These are phyloP conservation scores for Bassia scoparia DNA, from an alignment of 148 eudicot genomes.

Conservation along the genomic window DNA sequence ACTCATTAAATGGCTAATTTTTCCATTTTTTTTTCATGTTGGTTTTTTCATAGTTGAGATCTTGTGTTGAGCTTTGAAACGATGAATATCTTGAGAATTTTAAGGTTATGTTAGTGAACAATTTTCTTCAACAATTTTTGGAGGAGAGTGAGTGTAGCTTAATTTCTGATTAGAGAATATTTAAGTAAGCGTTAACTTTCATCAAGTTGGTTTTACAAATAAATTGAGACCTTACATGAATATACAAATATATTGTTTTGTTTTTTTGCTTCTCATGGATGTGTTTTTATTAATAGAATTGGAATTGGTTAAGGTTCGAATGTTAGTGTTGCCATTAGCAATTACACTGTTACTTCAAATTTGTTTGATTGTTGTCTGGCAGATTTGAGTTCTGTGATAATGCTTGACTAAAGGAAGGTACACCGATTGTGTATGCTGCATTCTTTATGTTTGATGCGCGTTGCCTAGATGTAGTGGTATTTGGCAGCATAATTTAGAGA, in stretches of 20 bases:
- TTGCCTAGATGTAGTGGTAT: no score
- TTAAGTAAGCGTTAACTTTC: not conserved
- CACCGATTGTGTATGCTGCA: no score
- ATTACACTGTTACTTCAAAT: no score
- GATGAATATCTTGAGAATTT: not conserved
- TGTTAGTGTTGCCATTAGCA: no score
- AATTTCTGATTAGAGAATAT: not conserved
- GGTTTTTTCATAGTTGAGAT: not conserved
- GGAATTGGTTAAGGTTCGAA: no score
- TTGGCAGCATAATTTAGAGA: no score
- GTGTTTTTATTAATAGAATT: no score
- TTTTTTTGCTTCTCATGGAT: not conserved
- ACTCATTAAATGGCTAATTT: not conserved
- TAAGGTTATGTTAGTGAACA: not conserved
- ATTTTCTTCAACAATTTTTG: not conserved
- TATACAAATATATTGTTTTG: not conserved
- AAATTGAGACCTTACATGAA: not conserved
- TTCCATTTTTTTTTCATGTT: not conserved
- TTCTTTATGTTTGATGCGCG: no score
- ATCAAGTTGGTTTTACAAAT: not conserved
- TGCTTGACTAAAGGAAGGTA: no score
- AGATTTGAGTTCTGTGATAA: no score
- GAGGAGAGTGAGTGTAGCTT: not conserved
- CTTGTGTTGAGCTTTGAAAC: not conserved
- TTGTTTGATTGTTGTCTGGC: no score